Conservation (phyloP, 192 early-diverging fungal species). For the Cladochytrium replicatum region DNA sequence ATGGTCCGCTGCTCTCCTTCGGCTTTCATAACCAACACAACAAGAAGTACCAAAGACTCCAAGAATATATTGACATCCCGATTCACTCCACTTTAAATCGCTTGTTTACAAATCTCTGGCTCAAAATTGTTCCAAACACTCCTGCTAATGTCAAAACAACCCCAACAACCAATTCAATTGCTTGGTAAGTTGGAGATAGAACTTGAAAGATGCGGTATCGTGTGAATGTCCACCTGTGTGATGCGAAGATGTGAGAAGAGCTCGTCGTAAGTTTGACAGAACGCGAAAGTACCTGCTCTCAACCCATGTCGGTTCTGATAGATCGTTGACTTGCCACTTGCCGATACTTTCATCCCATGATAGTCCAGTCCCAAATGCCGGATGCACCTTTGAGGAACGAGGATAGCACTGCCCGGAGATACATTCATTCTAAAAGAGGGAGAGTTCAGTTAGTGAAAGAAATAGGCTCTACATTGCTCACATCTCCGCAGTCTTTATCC, state of each 20-base stretch:
- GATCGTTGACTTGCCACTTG: conserved; percentile 32
- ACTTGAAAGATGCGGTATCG: conserved; percentile 26
- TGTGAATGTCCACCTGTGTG: conserved; percentile 2
- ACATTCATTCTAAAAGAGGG: too few relatives aligned
- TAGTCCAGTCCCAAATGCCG: conserved; percentile 40
- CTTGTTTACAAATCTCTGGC: conserved; percentile 8
- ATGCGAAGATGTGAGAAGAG: not conserved
- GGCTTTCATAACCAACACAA: too few relatives aligned
- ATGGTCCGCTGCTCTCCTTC: too few relatives aligned
- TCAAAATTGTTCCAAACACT: conserved; percentile 4
- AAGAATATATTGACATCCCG: conserved; percentile 11
- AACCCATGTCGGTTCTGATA: conserved; percentile 30
- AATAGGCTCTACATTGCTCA: too few relatives aligned
- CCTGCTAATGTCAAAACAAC: conserved; percentile 12
- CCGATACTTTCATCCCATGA: conserved; percentile 23
- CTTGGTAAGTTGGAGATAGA: conserved; percentile 19
- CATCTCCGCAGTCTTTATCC: too few relatives aligned
- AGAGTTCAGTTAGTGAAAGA: too few relatives aligned
- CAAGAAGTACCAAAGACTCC: too few relatives aligned
- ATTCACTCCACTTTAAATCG: conserved; percentile 14
- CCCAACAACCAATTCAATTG: conserved; percentile 26
- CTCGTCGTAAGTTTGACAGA: not conserved
- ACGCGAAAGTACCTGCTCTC: conserved; percentile 17
- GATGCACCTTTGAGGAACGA: too few relatives aligned
- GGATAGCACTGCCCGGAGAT: too few relatives aligned